Evolutionary conservation across 768 basidiomycete genomes (phyloP), one percentile per base, ranked within the genome.

Genomic region (Coprinopsis cinerea): DNA sequence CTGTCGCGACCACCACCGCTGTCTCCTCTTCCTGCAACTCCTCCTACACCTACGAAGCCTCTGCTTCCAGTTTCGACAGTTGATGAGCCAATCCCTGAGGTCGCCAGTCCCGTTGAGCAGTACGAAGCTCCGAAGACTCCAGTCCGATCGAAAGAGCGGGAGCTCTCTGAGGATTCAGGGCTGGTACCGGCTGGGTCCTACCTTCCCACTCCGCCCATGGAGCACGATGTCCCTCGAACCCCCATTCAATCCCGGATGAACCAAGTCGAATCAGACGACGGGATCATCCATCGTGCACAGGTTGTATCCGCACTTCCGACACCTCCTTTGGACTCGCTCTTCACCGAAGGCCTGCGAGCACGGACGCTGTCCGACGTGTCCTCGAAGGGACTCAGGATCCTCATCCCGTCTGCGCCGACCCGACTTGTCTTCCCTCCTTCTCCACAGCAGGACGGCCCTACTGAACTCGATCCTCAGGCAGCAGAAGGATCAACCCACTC

Each of bases 171-270:
- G n/a, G 10, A 9, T 11, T 40, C 37, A 20, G 18, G n/a, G n/a
- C n/a, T n/a, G n/a, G n/a, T n/a, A n/a, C n/a, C 36, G 9, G 9
- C 36, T 9, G 9, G 6, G 9, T 18, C 41, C 18, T 43, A 5
- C 41, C 18, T 43, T 43, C 41, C 41, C 41, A 50, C 49, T n/a
- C 49, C 49, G 34, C 49, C 49, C 3, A 11, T 35, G 49, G 40
- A 41, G 11, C 10, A 25, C 22, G 22, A 43, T 11, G 40, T 42
- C 18, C 15, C 39, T 18, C 14, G 24, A 2, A 43, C 49, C 18
- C 49, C 37, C 11, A 18, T 27, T 2, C 22, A 10, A 18, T 10
- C 36, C 17, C 36, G 18, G 18, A 39, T 6, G 36, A 18, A 39
- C 10, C 9, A 18, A 9, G 11, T 39, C 22, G 41, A 43, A 25